A percentile compares a stretch with the other conserved stretches of the same genome.
Conservation (phyloP, 2,329 filamentous ascomycete species). For the Dothideomycetes sp. region DNA sequence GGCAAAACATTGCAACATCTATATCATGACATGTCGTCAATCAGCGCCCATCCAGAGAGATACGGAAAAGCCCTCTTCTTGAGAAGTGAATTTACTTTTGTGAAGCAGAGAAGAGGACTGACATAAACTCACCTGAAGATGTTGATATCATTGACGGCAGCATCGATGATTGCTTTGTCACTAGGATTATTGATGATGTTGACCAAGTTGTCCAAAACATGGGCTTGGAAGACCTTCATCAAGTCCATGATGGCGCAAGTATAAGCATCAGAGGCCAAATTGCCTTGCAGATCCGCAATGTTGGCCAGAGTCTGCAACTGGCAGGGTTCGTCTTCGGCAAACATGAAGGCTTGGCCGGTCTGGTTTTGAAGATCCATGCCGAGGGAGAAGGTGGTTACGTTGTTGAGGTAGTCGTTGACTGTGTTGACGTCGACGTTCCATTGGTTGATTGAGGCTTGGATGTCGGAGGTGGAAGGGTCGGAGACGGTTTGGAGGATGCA, state of each 20-base stretch:
- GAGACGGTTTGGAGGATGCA: constrained; percentile 16
- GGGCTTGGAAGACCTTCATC: constrained; percentile 14
- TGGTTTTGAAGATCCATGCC: constrained; percentile 19
- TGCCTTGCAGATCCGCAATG: constrained; percentile 1
- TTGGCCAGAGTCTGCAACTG: constrained; percentile 17
- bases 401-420: constrained; percentile 45
- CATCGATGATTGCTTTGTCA: constrained; percentile 7
- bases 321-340: constrained; percentile 18
- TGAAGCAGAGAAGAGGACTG: too few relatives aligned
- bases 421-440: constrained; percentile 40
- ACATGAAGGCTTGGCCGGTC: constrained; percentile 10
- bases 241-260: constrained; percentile 8
- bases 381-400: constrained; percentile 42
- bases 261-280: constrained; percentile 14
- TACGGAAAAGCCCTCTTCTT: too few relatives aligned
- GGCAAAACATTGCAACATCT: constrained; percentile 22
- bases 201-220: constrained; percentile 17
- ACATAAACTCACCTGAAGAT: too few relatives aligned
- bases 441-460: constrained; percentile 15
- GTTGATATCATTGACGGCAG: constrained; percentile 17
- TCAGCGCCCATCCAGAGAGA: too few relatives aligned
- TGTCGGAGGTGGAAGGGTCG: constrained; percentile 10
- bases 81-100: too few relatives aligned
- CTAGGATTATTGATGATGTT: constrained; percentile 12
- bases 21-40: too few relatives aligned